phyloP scores from a whole-genome alignment of 495 filamentous ascomycete genomes.

The Poronia punctata region DNA sequence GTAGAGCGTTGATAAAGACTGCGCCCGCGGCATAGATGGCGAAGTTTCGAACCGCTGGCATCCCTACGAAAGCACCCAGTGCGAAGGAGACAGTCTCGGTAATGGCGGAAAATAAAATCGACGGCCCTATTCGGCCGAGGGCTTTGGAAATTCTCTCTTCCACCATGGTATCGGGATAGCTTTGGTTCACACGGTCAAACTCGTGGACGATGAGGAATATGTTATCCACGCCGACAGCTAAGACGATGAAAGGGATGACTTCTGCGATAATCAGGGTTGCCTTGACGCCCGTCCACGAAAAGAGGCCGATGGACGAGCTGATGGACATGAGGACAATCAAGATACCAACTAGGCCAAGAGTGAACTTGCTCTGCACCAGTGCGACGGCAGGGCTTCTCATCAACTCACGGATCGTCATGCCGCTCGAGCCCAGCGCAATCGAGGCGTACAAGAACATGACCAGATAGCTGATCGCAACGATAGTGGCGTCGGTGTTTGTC shows the following conservation, averaged over 20 bases:
- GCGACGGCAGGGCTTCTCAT: conserved; percentile 72
- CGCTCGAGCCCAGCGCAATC: conserved; percentile 80
- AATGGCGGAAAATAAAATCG: conserved; percentile 87
- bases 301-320: conserved; percentile 85
- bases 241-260: conserved; percentile 93
- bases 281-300: conserved; percentile 82
- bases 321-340: conserved; percentile 96
- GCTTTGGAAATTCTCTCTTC: conserved; percentile 77
- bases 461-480: conserved; percentile 93
- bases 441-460: conserved; percentile 98
- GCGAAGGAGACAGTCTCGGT: conserved; percentile 92
- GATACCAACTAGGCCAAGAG: conserved; percentile 85
- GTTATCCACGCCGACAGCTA: conserved; percentile 96
- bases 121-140: conserved; percentile 89
- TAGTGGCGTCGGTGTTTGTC: conserved; percentile 95
- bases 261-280: conserved; percentile 97
- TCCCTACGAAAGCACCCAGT: conserved; percentile 86
- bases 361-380: conserved; percentile 92
- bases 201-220: conserved; percentile 98
- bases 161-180: conserved; percentile 77
- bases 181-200: conserved; percentile 89
- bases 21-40: conserved; percentile 93
- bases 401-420: conserved; percentile 65
- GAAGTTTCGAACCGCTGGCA: conserved; percentile 97
- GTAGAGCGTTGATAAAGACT: conserved; percentile 89